Percentiles rank a stretch among this genome's conserved stretches.
Conservation (phyloP, 2,329 filamentous ascomycete species). For the Onygenales sp. region DNA sequence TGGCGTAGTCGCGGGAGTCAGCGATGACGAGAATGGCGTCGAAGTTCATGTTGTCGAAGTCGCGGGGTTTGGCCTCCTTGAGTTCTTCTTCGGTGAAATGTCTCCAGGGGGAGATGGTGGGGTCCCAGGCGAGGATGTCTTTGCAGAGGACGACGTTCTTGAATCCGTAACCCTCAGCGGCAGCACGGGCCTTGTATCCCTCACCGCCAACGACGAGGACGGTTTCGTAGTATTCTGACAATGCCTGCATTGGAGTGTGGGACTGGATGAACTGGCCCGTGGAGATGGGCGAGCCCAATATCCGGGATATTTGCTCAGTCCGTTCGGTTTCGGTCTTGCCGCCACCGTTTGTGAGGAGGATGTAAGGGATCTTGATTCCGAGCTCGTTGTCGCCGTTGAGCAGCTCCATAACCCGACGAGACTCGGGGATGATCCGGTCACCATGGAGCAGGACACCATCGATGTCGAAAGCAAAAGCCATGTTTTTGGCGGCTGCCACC, state of each 20-base stretch:
- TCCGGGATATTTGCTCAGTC: conserved; percentile 57
- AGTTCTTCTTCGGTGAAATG: conserved; percentile 60
- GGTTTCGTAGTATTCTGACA: conserved; percentile 67
- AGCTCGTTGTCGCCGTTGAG: conserved; percentile 68
- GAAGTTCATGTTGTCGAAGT: conserved; percentile 63
- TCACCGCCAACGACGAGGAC: conserved; percentile 68
- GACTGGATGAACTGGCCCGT: conserved; percentile 70
- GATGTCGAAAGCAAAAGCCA: conserved; percentile 64
- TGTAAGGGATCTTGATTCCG: conserved; percentile 67
- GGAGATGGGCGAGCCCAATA: conserved; percentile 55
- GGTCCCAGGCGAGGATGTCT: conserved; percentile 62
- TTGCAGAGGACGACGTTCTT: conserved; percentile 64
- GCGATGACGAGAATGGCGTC: conserved; percentile 68
- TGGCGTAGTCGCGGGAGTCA: conserved; percentile 64
- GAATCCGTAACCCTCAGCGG: conserved; percentile 65
- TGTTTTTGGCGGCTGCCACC: conserved; percentile 62
- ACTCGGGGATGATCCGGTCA: conserved; percentile 60
- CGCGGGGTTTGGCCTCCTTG: conserved; percentile 56
- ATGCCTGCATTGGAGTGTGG: conserved; percentile 66
- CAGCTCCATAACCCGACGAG: conserved; percentile 56
- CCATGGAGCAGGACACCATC: conserved; percentile 68
- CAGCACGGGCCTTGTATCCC: conserved; percentile 63
- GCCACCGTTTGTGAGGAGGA: conserved; percentile 66
- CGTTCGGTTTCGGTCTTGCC: conserved; percentile 60
- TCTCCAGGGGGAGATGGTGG: conserved; percentile 59